Conservation (phyloP, 192 early-diverging fungal species). For the Podochytrium sp. region DNA sequence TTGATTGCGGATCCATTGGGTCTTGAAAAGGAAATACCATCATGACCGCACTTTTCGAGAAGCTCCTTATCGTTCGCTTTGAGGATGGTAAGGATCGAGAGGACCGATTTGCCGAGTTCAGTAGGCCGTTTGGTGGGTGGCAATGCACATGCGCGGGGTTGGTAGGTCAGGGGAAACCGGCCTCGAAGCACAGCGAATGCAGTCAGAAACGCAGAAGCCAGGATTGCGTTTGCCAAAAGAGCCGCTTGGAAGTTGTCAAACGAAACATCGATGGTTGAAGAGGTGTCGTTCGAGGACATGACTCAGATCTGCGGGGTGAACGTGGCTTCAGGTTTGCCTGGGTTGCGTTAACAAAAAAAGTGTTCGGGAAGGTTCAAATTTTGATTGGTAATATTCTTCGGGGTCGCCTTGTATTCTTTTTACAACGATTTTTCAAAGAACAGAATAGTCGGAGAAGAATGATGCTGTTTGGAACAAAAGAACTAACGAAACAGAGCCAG, state of each 20-base stretch:
- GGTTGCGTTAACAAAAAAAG: too few relatives aligned
- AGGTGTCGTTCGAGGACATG: too few relatives aligned
- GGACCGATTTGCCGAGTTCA: not conserved
- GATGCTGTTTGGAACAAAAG: too few relatives aligned
- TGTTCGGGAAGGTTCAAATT: too few relatives aligned
- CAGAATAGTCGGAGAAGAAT: too few relatives aligned
- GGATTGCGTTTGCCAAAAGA: constrained; percentile 64
- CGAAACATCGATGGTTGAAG: too few relatives aligned
- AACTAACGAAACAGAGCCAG: too few relatives aligned
- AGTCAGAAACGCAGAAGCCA: constrained; percentile 56
- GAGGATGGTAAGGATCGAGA: constrained; percentile 4
- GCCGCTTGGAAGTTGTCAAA: constrained; percentile 78
- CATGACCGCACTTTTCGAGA: not conserved
- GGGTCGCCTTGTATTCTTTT: too few relatives aligned
- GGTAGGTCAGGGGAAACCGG: constrained; percentile 68
- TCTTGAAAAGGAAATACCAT: not conserved
- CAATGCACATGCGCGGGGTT: constrained; percentile 70
- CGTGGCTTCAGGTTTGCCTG: too few relatives aligned
- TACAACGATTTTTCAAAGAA: too few relatives aligned
- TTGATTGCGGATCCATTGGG: not conserved
- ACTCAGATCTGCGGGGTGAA: too few relatives aligned
- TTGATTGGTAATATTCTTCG: too few relatives aligned
- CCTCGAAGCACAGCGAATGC: constrained; percentile 70
- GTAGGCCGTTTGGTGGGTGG: constrained; percentile 49
- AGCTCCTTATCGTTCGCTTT: constrained; percentile 11